These are phyloP conservation scores for Clarkia xantiana DNA, from an alignment of 345 rosid genomes.

Conservation along the genomic window DNA sequence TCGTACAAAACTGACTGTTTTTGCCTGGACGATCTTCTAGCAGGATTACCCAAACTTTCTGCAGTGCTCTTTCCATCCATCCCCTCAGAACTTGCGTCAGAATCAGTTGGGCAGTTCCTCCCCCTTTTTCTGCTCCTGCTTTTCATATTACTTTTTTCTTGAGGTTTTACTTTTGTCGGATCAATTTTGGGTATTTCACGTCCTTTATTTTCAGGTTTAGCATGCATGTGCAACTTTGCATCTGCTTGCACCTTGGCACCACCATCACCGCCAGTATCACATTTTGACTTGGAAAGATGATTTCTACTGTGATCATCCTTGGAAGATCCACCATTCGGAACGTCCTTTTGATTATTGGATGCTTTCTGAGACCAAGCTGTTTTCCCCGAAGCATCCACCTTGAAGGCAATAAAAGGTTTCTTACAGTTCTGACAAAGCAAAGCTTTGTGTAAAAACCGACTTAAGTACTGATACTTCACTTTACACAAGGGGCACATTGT, in stretches of 20 bases:
- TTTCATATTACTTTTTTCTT: conserved; percentile 11
- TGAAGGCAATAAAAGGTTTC: conserved; percentile 30
- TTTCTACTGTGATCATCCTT: conserved; percentile 19
- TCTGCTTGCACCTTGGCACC: conserved; percentile 18
- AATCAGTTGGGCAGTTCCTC: conserved; percentile 19
- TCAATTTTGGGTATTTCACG: conserved; percentile 12
- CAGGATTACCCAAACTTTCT: conserved; percentile 11
- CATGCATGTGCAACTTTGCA: conserved; percentile 12
- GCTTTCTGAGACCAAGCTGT: conserved; percentile 15
- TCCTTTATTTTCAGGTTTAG: conserved; percentile 13
- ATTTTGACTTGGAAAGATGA: conserved; percentile 15
- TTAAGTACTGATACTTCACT: conserved; percentile 25
- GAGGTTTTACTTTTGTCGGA: conserved; percentile 11
- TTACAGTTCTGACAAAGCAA: conserved; percentile 45
- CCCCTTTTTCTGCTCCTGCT: conserved; percentile 20
- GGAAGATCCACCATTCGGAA: conserved; percentile 19
- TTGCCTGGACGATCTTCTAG: conserved; percentile 39
- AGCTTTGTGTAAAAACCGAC: conserved; percentile 17
- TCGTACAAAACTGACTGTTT: conserved; percentile 23
- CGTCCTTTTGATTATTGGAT: conserved; percentile 13
- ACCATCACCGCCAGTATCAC: conserved; percentile 13
- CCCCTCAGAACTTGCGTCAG: conserved; percentile 25
- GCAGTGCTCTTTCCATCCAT: conserved; percentile 11
- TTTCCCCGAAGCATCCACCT: conserved; percentile 20
- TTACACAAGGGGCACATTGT: conserved; percentile 49